Percentiles rank a stretch among this genome's conserved stretches.
These are phyloP conservation scores for Raphanus raphanistrum DNA, from an alignment of 345 rosid genomes.

Conservation along the genomic window DNA sequence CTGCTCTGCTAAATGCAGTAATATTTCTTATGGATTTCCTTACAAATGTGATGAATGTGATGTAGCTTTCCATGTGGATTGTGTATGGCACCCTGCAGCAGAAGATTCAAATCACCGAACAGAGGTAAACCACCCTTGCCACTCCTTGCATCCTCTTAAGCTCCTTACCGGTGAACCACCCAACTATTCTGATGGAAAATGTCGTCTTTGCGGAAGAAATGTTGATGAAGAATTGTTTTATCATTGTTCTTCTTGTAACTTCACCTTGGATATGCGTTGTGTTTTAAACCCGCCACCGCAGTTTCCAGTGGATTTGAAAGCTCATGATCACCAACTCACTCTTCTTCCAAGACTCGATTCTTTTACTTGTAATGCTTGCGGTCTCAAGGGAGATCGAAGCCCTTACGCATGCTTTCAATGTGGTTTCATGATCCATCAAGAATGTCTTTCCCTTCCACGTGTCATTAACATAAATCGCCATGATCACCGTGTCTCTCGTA, in stretches of 20 bases:
- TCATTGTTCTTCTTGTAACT: not conserved
- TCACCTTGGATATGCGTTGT: not conserved
- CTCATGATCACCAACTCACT: not conserved
- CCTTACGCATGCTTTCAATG: not conserved
- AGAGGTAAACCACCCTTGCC: not conserved
- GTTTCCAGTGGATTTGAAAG: not conserved
- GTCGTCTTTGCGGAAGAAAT: not conserved
- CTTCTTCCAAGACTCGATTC: not conserved
- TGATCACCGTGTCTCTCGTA: not conserved
- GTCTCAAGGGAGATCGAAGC: not conserved
- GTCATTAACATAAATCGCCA: not conserved
- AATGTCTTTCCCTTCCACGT: not conserved
- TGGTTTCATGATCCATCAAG: constrained; percentile 6
- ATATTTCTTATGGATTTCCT: too few species aligned
- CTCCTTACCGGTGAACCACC: not conserved
- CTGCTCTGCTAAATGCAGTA: too few species aligned
- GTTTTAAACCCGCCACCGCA: not conserved
- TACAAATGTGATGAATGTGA: too few species aligned
- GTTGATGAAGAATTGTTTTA: not conserved
- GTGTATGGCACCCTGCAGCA: not conserved
- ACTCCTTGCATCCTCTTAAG: not conserved
- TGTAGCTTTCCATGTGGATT: not conserved
- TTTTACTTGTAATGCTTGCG: not conserved
- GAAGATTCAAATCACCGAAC: not conserved
- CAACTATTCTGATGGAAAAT: not conserved